These are phyloP conservation scores for Aspergillus nidulans DNA, from an alignment of 495 filamentous ascomycete genomes.

Conservation along the genomic window DNA sequence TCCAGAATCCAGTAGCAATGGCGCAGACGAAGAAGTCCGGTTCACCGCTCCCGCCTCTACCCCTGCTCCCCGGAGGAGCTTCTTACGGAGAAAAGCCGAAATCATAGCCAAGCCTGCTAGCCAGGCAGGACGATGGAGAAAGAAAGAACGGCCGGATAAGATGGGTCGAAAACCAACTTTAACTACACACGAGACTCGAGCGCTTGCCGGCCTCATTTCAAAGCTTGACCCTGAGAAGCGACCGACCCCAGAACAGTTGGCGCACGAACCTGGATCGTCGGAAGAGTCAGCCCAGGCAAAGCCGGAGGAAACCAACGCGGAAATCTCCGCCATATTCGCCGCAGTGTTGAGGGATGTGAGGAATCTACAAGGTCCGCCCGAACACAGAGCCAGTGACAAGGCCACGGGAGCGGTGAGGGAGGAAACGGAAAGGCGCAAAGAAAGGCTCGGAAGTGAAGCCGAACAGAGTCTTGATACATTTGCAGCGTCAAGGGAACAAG, in stretches of 20 bases:
- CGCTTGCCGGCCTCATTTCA: not conserved
- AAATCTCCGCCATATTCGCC: conserved; percentile 31
- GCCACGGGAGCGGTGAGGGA: no score
- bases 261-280: not conserved
- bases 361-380: conserved; percentile 1
- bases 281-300: not conserved
- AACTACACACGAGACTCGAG: not conserved
- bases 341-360: conserved; percentile 21
- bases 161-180: not conserved
- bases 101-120: not conserved
- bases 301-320: conserved; percentile 16
- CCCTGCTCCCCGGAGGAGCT: conserved; percentile 20
- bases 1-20: not conserved
- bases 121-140: not conserved
- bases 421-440: not conserved
- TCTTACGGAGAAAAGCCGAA: conserved; percentile 24
- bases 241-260: not conserved
- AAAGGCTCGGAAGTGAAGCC: not conserved
- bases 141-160: not conserved
- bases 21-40: not conserved
- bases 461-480: not conserved
- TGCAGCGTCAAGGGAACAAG: not conserved
- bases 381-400: not conserved
- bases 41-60: not conserved
- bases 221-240: not conserved